phyloP scores from a whole-genome alignment of 2,329 filamentous ascomycete genomes.

The Colletotrichum agaves region DNA sequence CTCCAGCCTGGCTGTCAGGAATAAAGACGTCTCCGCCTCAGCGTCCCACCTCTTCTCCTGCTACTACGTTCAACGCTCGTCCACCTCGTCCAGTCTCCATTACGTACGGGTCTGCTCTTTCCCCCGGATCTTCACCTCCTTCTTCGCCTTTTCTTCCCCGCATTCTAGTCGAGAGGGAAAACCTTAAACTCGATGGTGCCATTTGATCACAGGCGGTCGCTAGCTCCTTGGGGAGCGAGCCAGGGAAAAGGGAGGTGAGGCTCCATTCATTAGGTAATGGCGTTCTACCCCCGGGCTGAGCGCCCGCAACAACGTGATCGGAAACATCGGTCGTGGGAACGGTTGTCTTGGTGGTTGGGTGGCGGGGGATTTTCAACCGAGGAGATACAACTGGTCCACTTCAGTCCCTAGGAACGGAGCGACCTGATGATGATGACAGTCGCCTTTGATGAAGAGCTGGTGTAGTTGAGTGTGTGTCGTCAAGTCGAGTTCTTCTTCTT shows the following conservation, averaged over 20 bases:
- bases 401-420: too few relatives aligned
- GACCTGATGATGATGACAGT: too few relatives aligned
- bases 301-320: conserved; percentile 36
- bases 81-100: conserved; percentile 7
- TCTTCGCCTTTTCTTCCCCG: conserved; percentile 13
- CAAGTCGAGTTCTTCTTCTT: too few relatives aligned
- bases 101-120: conserved; percentile 17
- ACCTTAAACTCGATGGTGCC: conserved; percentile 14
- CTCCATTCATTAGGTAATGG: conserved; percentile 31
- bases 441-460: too few relatives aligned
- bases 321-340: conserved; percentile 6
- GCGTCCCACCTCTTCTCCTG: neutral
- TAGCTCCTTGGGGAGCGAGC: neutral
- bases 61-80: neutral
- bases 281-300: conserved; percentile 24
- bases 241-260: neutral
- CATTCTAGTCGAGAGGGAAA: conserved; percentile 8
- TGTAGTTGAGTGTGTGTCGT: too few relatives aligned
- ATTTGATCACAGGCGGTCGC: conserved; percentile 25
- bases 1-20: neutral
- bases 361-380: neutral
- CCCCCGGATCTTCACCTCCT: conserved; percentile 3
- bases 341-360: conserved; percentile 1
- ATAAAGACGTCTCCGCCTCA: conserved; percentile 14
- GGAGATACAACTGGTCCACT: neutral